Base-by-base conservation (phyloP, 805 yeast species). In the Grigorovia humatica region DNA sequence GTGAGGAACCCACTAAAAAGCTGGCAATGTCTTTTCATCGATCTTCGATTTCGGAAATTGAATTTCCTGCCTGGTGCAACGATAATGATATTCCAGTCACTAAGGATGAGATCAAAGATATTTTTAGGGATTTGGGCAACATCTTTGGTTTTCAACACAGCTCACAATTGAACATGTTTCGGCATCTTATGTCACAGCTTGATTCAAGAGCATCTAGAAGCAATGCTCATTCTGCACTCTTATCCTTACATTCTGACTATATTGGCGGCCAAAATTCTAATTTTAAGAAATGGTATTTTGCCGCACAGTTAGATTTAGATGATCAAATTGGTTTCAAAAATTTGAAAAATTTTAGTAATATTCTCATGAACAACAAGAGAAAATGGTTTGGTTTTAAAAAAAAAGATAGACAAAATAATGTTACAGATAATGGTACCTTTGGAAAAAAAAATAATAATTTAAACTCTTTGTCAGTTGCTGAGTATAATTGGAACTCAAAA, bases 261-360 rank as follows among this genome's bases (percentile, higher is more conserved):
- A 88, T 91, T 55, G 97, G 96, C 0, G 97, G 98, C 17, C 87
- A 82, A 48, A 74, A 82, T 54, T 79, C 97, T 3, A 91, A 91
- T 68, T 91, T 83, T 68, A 79, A 83, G 62, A 88, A 86, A 67
- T 91, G 98, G 98, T 88, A 82, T 66, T 86, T 90, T 68, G 88
- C 95, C 46, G 88, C 95, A 9, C 88, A 83, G 67, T 70, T 85
- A 41, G 89, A 83, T 57, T 68, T 84, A 47, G 96, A 89, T 68
- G 85, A 80, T 51, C 83, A 78, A 50, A 69, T 80, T 44, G 85
- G 85, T 2, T 75, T 77, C 62, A 70, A 75, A 54, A 73, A 74
- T 61, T 76, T 78, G 80, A 76, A 77, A 67, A 65, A 69, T 55
- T 65, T 76, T 53, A 73, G 75, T 56, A 64, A 70, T 48, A 73